Percentiles rank a stretch among this genome's conserved stretches.
phyloP scores from a whole-genome alignment of 306 rosid species.

The Vachellia pachyceras region DNA sequence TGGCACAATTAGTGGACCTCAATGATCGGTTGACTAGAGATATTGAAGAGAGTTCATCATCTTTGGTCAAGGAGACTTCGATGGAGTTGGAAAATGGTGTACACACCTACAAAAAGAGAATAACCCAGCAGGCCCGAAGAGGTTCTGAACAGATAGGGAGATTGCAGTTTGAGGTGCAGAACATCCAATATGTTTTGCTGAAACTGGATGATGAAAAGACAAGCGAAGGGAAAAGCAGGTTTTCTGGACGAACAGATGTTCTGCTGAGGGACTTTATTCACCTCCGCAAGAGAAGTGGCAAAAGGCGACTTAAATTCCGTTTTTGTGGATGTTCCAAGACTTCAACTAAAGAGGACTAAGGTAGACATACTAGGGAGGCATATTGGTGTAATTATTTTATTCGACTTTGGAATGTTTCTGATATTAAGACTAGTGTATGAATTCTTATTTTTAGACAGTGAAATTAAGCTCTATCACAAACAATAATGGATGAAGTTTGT shows the following conservation, averaged over 20 bases:
- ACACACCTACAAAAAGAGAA: slow-evolving; percentile 51
- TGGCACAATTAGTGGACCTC: slow-evolving; percentile 59
- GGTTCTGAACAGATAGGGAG: slow-evolving; percentile 79
- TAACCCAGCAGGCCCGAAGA: slow-evolving; percentile 69
- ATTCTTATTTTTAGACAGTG: slow-evolving; percentile 41
- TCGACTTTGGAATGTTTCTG: slow-evolving; percentile 38
- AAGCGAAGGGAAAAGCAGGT: slow-evolving; percentile 62
- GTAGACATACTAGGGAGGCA: slow-evolving; percentile 36
- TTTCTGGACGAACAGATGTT: slow-evolving; percentile 69
- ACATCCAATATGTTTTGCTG: slow-evolving; percentile 69
- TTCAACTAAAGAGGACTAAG: slow-evolving; percentile 65
- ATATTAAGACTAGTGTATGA: slow-evolving; percentile 43
- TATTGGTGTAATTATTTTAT: slow-evolving; percentile 36
- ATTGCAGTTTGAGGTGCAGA: slow-evolving; percentile 89
- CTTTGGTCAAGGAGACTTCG: slow-evolving; percentile 44
- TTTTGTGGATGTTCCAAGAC: slow-evolving; percentile 82
- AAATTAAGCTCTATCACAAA: slow-evolving; percentile 29
- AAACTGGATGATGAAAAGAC: slow-evolving; percentile 73
- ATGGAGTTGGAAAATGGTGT: slow-evolving; percentile 62
- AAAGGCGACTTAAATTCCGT: slow-evolving; percentile 59
- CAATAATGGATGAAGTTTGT: slow-evolving; percentile 44
- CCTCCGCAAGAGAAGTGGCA: slow-evolving; percentile 57
- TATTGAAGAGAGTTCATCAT: slow-evolving; percentile 55
- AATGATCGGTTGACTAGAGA: slow-evolving; percentile 69
- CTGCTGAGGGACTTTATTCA: slow-evolving; percentile 81